phyloP scores from a whole-genome alignment of 441 rosid species.

The Populus hybrid region DNA sequence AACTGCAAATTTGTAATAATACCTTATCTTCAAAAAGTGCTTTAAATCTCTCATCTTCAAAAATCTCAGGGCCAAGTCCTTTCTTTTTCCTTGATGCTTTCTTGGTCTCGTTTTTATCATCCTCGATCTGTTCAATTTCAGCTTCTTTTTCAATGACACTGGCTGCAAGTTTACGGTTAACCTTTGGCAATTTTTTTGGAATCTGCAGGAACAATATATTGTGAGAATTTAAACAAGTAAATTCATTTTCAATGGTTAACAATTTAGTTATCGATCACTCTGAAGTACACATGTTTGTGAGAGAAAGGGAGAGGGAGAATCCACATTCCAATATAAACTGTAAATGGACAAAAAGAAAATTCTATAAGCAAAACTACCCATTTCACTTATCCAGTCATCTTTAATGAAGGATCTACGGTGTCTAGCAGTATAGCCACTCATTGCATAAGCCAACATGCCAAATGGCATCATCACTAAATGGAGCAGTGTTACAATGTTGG shows the following conservation, averaged over 20 bases:
- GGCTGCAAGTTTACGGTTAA: constrained; percentile 60
- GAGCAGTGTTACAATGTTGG: background rate
- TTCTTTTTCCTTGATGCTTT: constrained; percentile 75
- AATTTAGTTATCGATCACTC: background rate
- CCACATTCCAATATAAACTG: background rate
- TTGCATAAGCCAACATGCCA: background rate
- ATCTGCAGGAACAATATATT: constrained; percentile 43
- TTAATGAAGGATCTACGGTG: background rate
- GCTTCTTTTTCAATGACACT: constrained; percentile 47
- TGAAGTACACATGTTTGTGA: background rate
- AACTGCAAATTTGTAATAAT: constrained; percentile 7
- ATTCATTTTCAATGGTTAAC: background rate
- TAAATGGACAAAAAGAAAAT: background rate
- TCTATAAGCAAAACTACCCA: background rate
- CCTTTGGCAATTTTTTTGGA: constrained; percentile 63
- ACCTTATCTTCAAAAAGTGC: constrained; percentile 62
- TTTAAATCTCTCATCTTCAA: constrained; percentile 60
- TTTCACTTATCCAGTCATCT: background rate
- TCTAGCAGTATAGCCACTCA: background rate
- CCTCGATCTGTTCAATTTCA: constrained; percentile 45
- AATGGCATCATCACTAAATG: background rate
- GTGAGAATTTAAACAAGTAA: background rate
- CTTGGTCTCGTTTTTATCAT: constrained; percentile 47
- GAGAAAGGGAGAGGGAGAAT: background rate
- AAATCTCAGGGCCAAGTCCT: constrained; percentile 42